Base-by-base conservation (phyloP, 495 filamentous ascomycete species). In the Darksidea phi region DNA sequence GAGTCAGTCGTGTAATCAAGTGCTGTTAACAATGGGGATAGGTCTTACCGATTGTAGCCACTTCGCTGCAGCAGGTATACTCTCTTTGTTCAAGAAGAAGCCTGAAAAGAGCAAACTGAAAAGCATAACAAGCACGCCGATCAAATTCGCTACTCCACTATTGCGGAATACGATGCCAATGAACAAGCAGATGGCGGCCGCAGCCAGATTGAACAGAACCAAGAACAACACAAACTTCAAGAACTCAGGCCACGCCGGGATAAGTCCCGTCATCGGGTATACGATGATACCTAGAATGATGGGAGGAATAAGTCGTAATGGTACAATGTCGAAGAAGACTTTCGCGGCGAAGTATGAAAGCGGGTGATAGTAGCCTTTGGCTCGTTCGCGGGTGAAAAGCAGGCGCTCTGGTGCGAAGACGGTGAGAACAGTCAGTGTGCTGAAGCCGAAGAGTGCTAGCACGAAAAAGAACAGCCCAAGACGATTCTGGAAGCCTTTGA, bases 381-480 rank as follows among this genome's bases (percentile, higher is more conserved):
- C 94, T 54, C 94, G 79, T 77, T 99, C 94, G 28, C 95, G 85
- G 8, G 96, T 87, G 72, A 97, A 99, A 20, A 97, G 75, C 12
- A 97, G 85, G 50, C 94, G 83, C 73, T 99, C 94, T 1, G 89
- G 82, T 4, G 90, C 91, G 73, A 99, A 99, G 17, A 97, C 94
- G 11, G 88, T 96, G 58, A 99, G 79, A 67, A 84, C 90, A 0
- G 94, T 97, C 36, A 99, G 78, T 0, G 94, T 97, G 73, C 89
- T 93, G 78, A 99, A 99, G 15, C 94, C 94, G 66, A 97, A 99
- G 17, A 99, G 77, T 4, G 94, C 91, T 11, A 99, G 83, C 38
- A 97, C 77, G 79, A 99, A 99, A 80, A 99, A 97, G 81, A 97
- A 97, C 11, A 97, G 80, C 66, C 94, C 94, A n/a, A 99, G 86